phyloP scores from a whole-genome alignment of 257 asterid species.

The Solanum dulcamara region DNA sequence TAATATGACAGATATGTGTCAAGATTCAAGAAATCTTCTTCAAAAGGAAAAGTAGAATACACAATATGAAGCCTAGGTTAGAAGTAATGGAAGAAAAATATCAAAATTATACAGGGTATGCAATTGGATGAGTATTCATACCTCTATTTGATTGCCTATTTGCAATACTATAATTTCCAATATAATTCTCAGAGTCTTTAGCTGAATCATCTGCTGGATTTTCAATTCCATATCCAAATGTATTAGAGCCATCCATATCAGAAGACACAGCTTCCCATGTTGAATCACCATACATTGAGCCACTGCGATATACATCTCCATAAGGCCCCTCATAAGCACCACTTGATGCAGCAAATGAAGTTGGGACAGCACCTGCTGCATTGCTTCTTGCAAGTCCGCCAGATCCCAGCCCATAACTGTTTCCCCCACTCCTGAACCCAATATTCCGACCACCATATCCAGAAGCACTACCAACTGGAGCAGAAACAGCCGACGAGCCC shows the following conservation, averaged over 20 bases:
- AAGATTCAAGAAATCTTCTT: neutral
- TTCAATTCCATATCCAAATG: constrained; percentile 40
- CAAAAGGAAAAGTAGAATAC: neutral
- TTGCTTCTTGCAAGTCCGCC: constrained; percentile 58
- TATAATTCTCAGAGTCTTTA: constrained; percentile 30
- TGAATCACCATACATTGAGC: constrained; percentile 31
- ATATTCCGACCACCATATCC: constrained; percentile 41
- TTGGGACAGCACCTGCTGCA: constrained; percentile 28
- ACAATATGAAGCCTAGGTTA: neutral
- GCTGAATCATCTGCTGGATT: constrained; percentile 25
- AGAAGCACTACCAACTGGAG: constrained; percentile 35
- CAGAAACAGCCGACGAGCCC: constrained; percentile 49
- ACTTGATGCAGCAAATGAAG: constrained; percentile 38
- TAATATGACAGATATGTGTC: neutral
- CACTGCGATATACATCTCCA: constrained; percentile 24
- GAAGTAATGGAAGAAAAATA: neutral
- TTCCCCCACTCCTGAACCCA: constrained; percentile 46
- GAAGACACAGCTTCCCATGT: constrained; percentile 37
- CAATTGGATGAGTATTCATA: constrained; percentile 15
- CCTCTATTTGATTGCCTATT: constrained; percentile 73
- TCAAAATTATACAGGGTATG: constrained; percentile 11
- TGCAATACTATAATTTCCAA: constrained; percentile 34
- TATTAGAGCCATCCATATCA: constrained; percentile 23
- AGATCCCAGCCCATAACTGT: constrained; percentile 38
- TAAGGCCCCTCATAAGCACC: constrained; percentile 33